These are phyloP conservation scores for Pseudogymnoascus destructans DNA, from an alignment of 2,329 filamentous ascomycete species.

Conservation along the genomic window DNA sequence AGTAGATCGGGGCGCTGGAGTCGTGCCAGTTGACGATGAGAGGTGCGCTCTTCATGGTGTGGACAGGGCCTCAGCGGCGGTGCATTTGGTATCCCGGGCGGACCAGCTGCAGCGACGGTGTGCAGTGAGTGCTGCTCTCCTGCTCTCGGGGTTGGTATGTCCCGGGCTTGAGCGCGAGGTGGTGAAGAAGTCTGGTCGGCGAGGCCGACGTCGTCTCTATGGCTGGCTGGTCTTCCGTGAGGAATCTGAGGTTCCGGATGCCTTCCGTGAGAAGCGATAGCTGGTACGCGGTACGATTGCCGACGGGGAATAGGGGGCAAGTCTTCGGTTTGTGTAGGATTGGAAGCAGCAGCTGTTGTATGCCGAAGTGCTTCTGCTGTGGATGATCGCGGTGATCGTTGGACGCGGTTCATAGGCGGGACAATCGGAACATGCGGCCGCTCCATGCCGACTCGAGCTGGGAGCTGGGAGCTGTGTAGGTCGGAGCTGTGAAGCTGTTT, in stretches of 20 bases:
- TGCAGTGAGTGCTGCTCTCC: neutral
- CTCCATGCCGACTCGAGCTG: neutral
- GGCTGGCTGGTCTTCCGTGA: neutral
- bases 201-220: neutral
- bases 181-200: neutral
- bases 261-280: neutral
- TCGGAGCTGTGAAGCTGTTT: neutral
- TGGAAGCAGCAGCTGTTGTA: neutral
- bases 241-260: neutral
- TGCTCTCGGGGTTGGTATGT: neutral
- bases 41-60: constrained; percentile 83
- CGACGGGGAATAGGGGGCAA: neutral
- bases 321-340: neutral
- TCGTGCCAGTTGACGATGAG: constrained; percentile 98
- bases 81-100: neutral
- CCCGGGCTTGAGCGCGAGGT: neutral
- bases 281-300: neutral
- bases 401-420: neutral
- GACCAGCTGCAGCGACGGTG: neutral
- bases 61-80: neutral
- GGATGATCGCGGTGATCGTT: neutral
- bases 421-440: neutral
- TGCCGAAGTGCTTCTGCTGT: neutral
- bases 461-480: neutral
- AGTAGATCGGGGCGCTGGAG: constrained; percentile 93